Evolutionary conservation across 768 basidiomycete genomes (phyloP).

Genomic region (Phlebiopsis gigantea): DNA sequence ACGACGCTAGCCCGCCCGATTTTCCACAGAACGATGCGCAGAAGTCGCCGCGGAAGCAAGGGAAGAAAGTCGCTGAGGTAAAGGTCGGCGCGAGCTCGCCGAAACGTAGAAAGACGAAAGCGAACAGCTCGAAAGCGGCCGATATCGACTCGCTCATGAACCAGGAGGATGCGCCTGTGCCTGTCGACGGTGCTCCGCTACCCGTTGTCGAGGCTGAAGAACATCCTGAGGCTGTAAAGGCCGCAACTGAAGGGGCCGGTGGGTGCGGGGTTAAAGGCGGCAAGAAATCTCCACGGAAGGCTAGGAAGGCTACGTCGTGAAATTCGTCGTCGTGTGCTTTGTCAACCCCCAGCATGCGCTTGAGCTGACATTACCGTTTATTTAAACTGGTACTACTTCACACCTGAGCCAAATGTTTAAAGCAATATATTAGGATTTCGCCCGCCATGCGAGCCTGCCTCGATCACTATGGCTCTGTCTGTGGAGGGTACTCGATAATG

Average conservation of each 20-base stretch:
- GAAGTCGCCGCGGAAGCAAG: neutral
- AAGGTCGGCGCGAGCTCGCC: neutral
- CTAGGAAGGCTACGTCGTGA: neutral
- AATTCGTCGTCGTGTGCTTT: neutral
- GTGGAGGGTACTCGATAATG: neutral
- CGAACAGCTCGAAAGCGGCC: neutral
- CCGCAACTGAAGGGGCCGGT: neutral
- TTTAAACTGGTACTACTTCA: neutral
- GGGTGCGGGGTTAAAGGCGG: neutral
- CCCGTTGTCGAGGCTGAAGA: constrained; percentile 13
- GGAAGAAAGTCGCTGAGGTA: neutral
- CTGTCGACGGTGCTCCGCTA: constrained; percentile 12
- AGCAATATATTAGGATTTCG: too few species aligned
- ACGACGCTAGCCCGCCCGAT: neutral
- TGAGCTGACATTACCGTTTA: neutral
- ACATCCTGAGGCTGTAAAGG: constrained; percentile 14
- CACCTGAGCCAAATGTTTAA: too few species aligned
- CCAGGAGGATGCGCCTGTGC: constrained; percentile 13
- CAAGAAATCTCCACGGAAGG: neutral
- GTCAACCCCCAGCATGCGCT: neutral
- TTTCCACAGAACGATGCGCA: neutral
- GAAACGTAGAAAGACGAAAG: neutral
- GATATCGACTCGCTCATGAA: constrained; percentile 6
- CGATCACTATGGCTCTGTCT: neutral
- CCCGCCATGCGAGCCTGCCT: neutral